Percentiles rank a stretch among this genome's conserved stretches.
Evolutionary conservation across 1,284 basidiomycete genomes (phyloP).

Genomic region (Cerioporus squamosus): DNA sequence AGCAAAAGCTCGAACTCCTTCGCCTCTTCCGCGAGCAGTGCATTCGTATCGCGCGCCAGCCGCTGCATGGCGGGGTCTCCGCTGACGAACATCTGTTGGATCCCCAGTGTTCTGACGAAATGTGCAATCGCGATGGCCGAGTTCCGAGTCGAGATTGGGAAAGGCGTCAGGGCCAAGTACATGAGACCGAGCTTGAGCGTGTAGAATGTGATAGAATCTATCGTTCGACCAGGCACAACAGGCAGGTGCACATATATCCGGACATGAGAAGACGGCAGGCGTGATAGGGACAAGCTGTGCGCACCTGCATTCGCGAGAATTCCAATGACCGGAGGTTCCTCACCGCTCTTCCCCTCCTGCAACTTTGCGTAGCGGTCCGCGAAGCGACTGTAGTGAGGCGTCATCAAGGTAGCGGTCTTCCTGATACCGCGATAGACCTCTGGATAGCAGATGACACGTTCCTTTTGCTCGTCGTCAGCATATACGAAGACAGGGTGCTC

Average conservation of each 20-base stretch:
- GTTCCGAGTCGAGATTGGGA: slow-evolving; percentile 46
- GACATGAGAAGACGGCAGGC: not conserved
- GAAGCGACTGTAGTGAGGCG: not conserved
- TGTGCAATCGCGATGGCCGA: slow-evolving; percentile 41
- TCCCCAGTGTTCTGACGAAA: slow-evolving; percentile 35
- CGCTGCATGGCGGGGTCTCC: slow-evolving; percentile 23
- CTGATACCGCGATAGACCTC: slow-evolving; percentile 30
- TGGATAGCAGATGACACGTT: slow-evolving; percentile 31
- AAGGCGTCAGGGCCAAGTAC: slow-evolving; percentile 31
- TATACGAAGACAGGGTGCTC: slow-evolving; percentile 41
- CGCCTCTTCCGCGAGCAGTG: slow-evolving; percentile 14
- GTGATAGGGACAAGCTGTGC: no score
- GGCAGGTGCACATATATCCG: no score
- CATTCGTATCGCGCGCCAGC: slow-evolving; percentile 13
- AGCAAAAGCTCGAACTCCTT: slow-evolving; percentile 14
- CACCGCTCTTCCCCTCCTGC: slow-evolving; percentile 3
- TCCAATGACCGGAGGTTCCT: slow-evolving; percentile 20
- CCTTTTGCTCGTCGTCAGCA: slow-evolving; percentile 25
- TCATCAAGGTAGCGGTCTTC: slow-evolving; percentile 21
- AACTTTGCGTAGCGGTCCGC: slow-evolving; percentile 2
- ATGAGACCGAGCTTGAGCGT: slow-evolving; percentile 33
- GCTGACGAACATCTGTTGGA: slow-evolving; percentile 34
- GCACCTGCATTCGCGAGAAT: slow-evolving; percentile 29
- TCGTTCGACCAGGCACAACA: no score
- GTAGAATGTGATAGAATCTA: slow-evolving; percentile 37